These are phyloP conservation scores for Auxenochlorella pyrenoidosa DNA, from an alignment of 139 green algal species.

Conservation along the genomic window DNA sequence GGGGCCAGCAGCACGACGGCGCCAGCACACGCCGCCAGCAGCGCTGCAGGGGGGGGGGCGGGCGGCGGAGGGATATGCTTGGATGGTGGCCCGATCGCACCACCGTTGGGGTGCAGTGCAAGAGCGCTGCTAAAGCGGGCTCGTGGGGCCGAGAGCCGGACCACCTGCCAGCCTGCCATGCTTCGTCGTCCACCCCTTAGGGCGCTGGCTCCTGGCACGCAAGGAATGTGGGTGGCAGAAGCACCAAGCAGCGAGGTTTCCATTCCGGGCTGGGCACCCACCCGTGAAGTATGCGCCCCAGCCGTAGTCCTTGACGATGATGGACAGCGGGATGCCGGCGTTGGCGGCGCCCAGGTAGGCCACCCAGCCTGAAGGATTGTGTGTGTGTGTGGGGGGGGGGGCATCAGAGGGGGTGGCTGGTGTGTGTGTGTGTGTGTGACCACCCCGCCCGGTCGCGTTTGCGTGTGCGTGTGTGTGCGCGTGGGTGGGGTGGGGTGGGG, in stretches of 20 bases:
- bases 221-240: too few species aligned
- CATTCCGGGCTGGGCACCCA: neutral
- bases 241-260: too few species aligned
- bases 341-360: conserved; percentile 81
- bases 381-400: neutral
- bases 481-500: too few species aligned
- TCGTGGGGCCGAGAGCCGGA: too few species aligned
- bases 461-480: neutral
- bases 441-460: too few species aligned
- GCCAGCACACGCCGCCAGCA: conserved; percentile 82
- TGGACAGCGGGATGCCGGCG: conserved; percentile 92
- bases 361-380: conserved; percentile 64
- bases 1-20: conserved; percentile 90
- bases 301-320: conserved; percentile 93
- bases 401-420: neutral
- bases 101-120: too few species aligned
- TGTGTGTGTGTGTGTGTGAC: neutral
- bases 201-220: too few species aligned
- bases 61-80: neutral
- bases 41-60: conserved; percentile 43
- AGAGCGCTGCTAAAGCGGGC: too few species aligned
- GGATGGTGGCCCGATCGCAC: too few species aligned
- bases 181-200: too few species aligned
- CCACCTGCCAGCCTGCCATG: too few species aligned
- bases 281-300: conserved; percentile 90